phyloP scores from a whole-genome alignment of 139 green algal species.

The Tetradesmus obliquus region DNA sequence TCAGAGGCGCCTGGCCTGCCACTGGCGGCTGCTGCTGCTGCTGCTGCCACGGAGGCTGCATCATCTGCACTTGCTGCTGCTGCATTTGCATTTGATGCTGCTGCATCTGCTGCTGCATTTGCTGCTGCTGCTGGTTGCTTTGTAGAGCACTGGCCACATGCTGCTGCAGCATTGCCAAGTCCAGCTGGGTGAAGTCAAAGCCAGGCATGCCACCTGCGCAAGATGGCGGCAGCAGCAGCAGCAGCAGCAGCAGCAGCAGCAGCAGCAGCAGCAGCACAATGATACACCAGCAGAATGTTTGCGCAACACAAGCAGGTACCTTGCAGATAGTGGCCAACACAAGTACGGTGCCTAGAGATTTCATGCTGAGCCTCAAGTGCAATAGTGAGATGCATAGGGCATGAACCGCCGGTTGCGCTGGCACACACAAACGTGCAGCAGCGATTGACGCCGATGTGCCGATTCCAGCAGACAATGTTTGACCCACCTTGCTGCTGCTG shows the following conservation, averaged over 20 bases:
- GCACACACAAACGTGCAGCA: no score
- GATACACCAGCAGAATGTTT: not conserved
- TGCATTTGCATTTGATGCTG: not conserved
- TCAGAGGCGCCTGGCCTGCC: not conserved
- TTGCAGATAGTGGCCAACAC: no score
- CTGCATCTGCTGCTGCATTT: not conserved
- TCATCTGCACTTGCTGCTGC: not conserved
- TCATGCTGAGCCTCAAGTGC: no score
- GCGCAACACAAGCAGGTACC: no score
- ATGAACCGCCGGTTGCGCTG: no score
- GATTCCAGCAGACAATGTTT: no score
- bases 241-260: no score
- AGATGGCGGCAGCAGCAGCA: not conserved
- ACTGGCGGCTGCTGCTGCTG: not conserved
- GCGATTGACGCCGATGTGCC: no score
- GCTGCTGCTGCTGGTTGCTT: not conserved
- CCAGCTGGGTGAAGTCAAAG: not conserved
- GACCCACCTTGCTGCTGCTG: conserved; percentile 3
- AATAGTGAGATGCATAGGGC: no score
- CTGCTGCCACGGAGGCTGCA: not conserved
- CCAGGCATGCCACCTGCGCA: not conserved
- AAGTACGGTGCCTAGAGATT: no score
- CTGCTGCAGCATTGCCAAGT: not conserved
- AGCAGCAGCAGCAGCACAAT: not conserved
- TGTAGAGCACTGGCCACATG: not conserved